Percentiles rank a stretch among this genome's conserved stretches.
These are phyloP conservation scores for Atkinsonella hypoxylon DNA, from an alignment of 2,329 filamentous ascomycete species.

Conservation along the genomic window DNA sequence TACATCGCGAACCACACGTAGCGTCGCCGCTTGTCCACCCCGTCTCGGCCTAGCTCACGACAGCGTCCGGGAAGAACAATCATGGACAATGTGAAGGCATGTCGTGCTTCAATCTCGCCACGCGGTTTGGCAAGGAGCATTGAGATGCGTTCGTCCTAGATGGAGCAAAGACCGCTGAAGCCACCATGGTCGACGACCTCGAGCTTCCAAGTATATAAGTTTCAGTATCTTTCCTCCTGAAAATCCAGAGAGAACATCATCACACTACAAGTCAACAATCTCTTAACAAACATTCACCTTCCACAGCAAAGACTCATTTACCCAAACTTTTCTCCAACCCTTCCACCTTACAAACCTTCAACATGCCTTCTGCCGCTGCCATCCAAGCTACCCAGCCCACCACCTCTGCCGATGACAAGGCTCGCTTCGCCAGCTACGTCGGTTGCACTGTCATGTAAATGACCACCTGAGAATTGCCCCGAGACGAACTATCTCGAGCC, in stretches of 20 bases:
- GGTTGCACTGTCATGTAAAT: constrained; percentile 25
- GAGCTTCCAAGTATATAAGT: neutral
- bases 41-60: too few relatives aligned
- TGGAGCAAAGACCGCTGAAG: neutral
- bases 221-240: neutral
- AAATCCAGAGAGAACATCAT: neutral
- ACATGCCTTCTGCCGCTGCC: constrained; percentile 18
- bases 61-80: neutral
- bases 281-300: too few relatives aligned
- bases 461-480: too few relatives aligned
- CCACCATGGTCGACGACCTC: neutral
- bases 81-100: too few relatives aligned
- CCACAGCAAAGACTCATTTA: neutral
- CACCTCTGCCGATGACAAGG: constrained; percentile 6
- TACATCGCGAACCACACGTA: too few relatives aligned
- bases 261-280: neutral
- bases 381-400: constrained; percentile 12
- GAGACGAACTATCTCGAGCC: neutral
- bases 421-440: neutral
- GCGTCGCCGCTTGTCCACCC: too few relatives aligned
- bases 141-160: too few relatives aligned
- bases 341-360: constrained; percentile 7
- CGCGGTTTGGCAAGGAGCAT: too few relatives aligned
- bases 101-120: too few relatives aligned
- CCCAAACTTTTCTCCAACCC: neutral